phyloP scores from a whole-genome alignment of 2,329 filamentous ascomycete species.

The Pyricularia sp. region DNA sequence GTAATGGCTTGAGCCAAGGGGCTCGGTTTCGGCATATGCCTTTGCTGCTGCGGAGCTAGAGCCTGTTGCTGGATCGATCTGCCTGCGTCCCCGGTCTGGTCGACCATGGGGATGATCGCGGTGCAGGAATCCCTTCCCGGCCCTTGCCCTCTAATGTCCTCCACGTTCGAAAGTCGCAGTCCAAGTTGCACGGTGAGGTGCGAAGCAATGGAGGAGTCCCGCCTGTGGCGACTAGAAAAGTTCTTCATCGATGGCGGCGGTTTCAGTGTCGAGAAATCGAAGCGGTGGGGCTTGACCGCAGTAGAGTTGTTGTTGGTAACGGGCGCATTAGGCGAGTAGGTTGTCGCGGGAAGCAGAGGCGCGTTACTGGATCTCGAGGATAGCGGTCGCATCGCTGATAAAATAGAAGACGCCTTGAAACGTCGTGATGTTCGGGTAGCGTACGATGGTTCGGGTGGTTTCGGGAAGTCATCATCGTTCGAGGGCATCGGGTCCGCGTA shows the following conservation, averaged over 20 bases:
- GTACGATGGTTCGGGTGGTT: constrained; percentile 8
- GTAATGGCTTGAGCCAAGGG: constrained; percentile 6
- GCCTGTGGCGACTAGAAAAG: constrained; percentile 31
- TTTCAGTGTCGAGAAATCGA: constrained; percentile 18
- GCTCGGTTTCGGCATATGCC: constrained; percentile 5
- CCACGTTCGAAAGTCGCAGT: constrained; percentile 49
- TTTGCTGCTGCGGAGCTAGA: neutral
- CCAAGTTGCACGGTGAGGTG: constrained; percentile 61
- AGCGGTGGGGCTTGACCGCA: constrained; percentile 5
- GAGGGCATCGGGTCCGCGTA: constrained; percentile 5
- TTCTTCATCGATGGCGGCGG: constrained; percentile 31
- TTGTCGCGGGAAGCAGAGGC: constrained; percentile 32
- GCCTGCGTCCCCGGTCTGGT: constrained; percentile 3
- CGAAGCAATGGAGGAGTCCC: constrained; percentile 50
- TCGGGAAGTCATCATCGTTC: constrained; percentile 1
- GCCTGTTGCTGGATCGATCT: neutral
- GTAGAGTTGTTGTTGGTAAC: constrained; percentile 3
- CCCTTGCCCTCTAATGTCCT: constrained; percentile 29
- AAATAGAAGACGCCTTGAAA: constrained; percentile 6
- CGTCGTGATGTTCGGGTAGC: constrained; percentile 7
- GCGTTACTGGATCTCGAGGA: constrained; percentile 15
- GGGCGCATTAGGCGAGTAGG: constrained; percentile 23
- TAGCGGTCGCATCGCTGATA: constrained; percentile 4
- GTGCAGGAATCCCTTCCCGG: constrained; percentile 7
- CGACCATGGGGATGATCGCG: neutral